phyloP scores from a whole-genome alignment of 257 asterid species.

The Leonotis leonurus region DNA sequence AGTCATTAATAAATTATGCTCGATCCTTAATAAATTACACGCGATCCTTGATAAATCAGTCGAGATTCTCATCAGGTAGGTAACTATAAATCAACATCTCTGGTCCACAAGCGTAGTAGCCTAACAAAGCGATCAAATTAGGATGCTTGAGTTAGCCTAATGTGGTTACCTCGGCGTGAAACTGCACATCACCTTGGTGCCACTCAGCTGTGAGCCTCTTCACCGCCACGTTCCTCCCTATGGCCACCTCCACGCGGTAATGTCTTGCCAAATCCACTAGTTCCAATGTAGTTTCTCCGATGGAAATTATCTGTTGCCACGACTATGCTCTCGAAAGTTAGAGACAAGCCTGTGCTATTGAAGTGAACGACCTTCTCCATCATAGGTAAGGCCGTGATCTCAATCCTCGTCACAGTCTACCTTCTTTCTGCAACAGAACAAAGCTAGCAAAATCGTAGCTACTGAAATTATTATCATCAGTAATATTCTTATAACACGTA shows the following conservation, averaged over 20 bases:
- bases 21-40: no score
- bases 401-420: not conserved
- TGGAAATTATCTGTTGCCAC: conserved; percentile 37
- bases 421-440: conserved; percentile 13
- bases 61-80: conserved; percentile 38
- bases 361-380: conserved; percentile 17
- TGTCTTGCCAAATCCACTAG: conserved; percentile 42
- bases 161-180: conserved; percentile 32
- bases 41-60: conserved; percentile 32
- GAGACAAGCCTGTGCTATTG: conserved; percentile 21
- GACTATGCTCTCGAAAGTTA: conserved; percentile 29
- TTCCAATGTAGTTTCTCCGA: conserved; percentile 35
- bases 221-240: conserved; percentile 27
- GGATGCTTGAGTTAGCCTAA: conserved; percentile 32
- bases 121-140: conserved; percentile 35
- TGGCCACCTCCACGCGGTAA: conserved; percentile 29
- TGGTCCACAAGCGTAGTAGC: conserved; percentile 17
- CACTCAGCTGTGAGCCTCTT: conserved; percentile 34
- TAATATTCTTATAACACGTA: no score
- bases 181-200: conserved; percentile 36
- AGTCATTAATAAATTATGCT: no score
- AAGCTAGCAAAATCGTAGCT: conserved; percentile 8
- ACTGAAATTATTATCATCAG: no score
- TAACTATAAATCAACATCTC: conserved; percentile 43
- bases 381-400: conserved; percentile 11